Percentiles rank a stretch among this genome's conserved stretches.
Conservation (phyloP, 1,284 basidiomycete genomes). For the Microbotryum scabiosae region DNA sequence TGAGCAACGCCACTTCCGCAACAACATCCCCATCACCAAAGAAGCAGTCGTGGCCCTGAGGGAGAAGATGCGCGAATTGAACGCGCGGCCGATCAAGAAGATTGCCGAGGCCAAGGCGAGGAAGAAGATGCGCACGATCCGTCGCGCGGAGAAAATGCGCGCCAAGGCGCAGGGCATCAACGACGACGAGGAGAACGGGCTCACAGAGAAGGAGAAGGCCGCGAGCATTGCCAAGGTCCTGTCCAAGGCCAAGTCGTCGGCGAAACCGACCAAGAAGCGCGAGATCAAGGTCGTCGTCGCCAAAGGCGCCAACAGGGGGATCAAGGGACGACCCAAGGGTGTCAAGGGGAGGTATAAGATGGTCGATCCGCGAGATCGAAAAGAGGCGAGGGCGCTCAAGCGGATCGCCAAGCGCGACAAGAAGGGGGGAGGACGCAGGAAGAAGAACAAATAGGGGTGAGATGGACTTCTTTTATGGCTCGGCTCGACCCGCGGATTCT, state of each 20-base stretch:
- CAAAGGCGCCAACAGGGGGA: slow-evolving; percentile 75
- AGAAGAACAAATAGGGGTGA: slow-evolving; percentile 18
- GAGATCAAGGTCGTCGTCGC: slow-evolving; percentile 87
- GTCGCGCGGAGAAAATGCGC: slow-evolving; percentile 81
- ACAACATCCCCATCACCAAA: slow-evolving; percentile 93
- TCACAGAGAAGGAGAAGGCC: slow-evolving; percentile 91
- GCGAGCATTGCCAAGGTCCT: slow-evolving; percentile 87
- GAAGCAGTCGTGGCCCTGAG: slow-evolving; percentile 82
- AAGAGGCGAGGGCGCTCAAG: slow-evolving; percentile 36
- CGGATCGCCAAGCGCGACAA: slow-evolving; percentile 34
- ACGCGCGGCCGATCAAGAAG: slow-evolving; percentile 98
- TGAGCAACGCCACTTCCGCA: slow-evolving; percentile 84
- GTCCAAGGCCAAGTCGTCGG: slow-evolving; percentile 57
- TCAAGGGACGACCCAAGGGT: slow-evolving; percentile 90
- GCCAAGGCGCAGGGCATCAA: slow-evolving; percentile 95
- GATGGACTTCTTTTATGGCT: neutral
- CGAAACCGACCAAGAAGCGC: slow-evolving; percentile 48
- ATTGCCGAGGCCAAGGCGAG: slow-evolving; percentile 95
- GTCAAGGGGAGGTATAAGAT: slow-evolving; percentile 70
- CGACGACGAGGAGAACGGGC: slow-evolving; percentile 55
- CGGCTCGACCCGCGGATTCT: neutral
- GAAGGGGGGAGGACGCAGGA: slow-evolving; percentile 31
- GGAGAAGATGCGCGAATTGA: slow-evolving; percentile 83
- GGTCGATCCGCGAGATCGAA: slow-evolving; percentile 55
- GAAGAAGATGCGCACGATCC: slow-evolving; percentile 84